A percentile compares a stretch with the other conserved stretches of the same genome.
Conservation (phyloP, 441 rosid species). For the Manihot esculenta region DNA sequence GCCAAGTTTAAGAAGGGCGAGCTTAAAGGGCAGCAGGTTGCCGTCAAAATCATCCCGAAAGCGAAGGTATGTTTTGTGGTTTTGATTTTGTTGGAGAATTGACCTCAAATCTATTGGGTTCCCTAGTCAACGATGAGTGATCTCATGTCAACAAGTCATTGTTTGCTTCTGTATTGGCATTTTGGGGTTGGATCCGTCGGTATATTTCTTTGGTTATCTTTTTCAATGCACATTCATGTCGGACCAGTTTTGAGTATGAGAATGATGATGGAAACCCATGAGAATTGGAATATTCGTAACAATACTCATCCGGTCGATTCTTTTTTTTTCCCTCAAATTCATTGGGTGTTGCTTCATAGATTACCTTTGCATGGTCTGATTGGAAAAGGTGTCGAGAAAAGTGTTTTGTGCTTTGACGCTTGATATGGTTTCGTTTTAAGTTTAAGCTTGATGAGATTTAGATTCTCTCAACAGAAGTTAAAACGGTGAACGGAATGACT, state of each 20-base stretch:
- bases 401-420: not conserved
- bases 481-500: not conserved
- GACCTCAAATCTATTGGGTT: conserved; percentile 11
- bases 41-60: conserved; percentile 91
- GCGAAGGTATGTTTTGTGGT: conserved; percentile 48
- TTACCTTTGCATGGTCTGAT: not conserved
- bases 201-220: not conserved
- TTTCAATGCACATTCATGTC: not conserved
- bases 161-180: conserved; percentile 8
- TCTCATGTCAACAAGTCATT: not conserved
- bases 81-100: conserved; percentile 4
- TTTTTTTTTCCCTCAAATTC: not conserved
- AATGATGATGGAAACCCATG: not conserved
- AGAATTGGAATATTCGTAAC: not conserved
- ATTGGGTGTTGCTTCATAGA: not conserved
- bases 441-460: not conserved
- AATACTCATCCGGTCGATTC: not conserved
- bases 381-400: not conserved
- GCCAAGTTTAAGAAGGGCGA: conserved; percentile 92
- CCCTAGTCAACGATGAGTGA: conserved; percentile 9
- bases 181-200: not conserved
- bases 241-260: not conserved
- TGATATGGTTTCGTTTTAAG: not conserved
- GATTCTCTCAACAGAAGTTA: not conserved
- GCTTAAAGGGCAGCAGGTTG: conserved; percentile 79